Evolutionary conservation across 2,329 filamentous ascomycete genomes (phyloP).

Genomic region (Clarireedia monteithiana): DNA sequence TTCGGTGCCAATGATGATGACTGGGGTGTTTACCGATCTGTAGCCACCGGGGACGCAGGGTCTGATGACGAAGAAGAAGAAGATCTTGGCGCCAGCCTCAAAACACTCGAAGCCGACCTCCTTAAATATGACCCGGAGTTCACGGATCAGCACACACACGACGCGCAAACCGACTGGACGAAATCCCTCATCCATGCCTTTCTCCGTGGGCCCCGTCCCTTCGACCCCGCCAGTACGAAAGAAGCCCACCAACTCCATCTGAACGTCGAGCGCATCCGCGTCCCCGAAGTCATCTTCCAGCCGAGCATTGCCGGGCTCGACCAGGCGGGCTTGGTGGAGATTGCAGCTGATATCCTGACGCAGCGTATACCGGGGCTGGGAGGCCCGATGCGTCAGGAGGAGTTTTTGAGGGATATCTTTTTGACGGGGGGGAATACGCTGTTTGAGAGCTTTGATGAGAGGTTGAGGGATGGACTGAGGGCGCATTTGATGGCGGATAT

Average conservation of each 20-base stretch:
- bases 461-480: constrained; percentile 64
- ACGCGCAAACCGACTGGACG: constrained; percentile 91
- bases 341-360: constrained; percentile 80
- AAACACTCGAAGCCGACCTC: constrained; percentile 73
- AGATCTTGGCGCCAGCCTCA: constrained; percentile 67
- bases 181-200: constrained; percentile 88
- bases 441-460: constrained; percentile 79
- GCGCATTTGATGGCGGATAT: constrained; percentile 60
- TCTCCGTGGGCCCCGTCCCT: constrained; percentile 77
- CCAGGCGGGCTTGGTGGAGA: constrained; percentile 88
- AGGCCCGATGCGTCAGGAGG: constrained; percentile 43
- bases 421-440: constrained; percentile 88
- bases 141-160: constrained; percentile 84
- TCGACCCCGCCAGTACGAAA: constrained; percentile 69
- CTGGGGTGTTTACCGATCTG: constrained; percentile 93
- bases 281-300: constrained; percentile 89
- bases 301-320: constrained; percentile 87
- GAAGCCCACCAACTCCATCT: constrained; percentile 86
- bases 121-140: constrained; percentile 82
- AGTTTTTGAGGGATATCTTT: constrained; percentile 80
- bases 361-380: constrained; percentile 60
- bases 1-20: constrained; percentile 97
- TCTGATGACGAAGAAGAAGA: constrained; percentile 93
- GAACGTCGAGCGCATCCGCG: constrained; percentile 91
- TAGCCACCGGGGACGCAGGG: constrained; percentile 73